Conservation (phyloP, 306 rosid species). For the Vigna nakashimae region DNA sequence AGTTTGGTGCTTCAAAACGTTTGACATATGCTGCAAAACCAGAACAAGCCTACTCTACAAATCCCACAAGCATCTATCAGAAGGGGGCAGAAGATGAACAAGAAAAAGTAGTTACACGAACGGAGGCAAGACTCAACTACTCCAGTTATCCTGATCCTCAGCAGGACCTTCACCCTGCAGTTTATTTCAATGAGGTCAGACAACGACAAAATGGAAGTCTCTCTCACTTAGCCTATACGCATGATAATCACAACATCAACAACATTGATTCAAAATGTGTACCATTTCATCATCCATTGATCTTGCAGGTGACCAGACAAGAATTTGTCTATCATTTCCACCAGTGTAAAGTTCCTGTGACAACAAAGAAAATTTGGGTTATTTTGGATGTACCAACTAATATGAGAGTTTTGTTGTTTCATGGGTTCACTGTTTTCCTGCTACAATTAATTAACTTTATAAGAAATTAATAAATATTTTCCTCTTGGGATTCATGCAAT, state of each 20-base stretch:
- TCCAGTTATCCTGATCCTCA: conserved; percentile 84
- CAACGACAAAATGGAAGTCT: conserved; percentile 25
- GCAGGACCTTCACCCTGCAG: conserved; percentile 64
- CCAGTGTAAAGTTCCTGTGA: conserved; percentile 90
- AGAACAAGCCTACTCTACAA: conserved; percentile 31
- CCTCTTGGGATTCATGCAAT: conserved; percentile 11
- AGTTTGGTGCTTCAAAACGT: conserved; percentile 16
- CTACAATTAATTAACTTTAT: background rate
- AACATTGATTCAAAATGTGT: conserved; percentile 36
- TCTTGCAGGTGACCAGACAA: conserved; percentile 86
- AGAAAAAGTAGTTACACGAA: background rate
- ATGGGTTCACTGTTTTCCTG: conserved; percentile 4
- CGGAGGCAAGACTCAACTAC: conserved; percentile 56
- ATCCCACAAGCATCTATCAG: conserved; percentile 39
- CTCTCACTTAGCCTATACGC: background rate
- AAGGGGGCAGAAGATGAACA: background rate
- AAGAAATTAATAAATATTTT: conserved; percentile 13
- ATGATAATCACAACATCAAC: conserved; percentile 11
- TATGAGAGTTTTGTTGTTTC: conserved; percentile 2
- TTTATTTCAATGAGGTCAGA: conserved; percentile 52
- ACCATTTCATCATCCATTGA: conserved; percentile 60
- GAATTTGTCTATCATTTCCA: conserved; percentile 91
- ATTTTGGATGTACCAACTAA: background rate
- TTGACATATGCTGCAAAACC: conserved; percentile 35
- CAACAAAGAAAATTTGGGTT: conserved; percentile 12